Evolutionary conservation across 495 filamentous ascomycete genomes (phyloP), one percentile per base, ranked within the genome.

Genomic region (Aspergillus incahuasiensis): DNA sequence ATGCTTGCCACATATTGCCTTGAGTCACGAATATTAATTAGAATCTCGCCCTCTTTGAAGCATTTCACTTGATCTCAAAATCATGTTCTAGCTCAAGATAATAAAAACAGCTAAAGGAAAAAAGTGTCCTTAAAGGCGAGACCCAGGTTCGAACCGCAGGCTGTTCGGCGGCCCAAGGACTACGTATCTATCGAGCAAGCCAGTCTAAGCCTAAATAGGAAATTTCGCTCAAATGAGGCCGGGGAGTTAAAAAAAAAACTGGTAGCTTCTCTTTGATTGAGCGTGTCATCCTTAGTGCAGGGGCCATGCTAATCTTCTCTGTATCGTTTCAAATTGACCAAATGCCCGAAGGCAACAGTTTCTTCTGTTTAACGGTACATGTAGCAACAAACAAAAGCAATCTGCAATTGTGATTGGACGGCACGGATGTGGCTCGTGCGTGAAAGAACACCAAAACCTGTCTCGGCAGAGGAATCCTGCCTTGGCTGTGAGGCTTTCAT

Each of bases 271-370:
- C 89, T 92, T 91, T 92, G 88, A 89, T 91, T 88, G 82, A 91
- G 90, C 89, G 90, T 95, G 89, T 95, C 91, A 95, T 95, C 91
- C 91, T 96, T 96, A 95, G 91, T 95, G 91, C 92, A 97, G 92
- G 92, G 92, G 92, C 92, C 90, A 96, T 96, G 92, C 91, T 96
- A 95, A 91, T 92, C 86, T 91, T 92, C 87, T 92, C 85, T 89
- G 82, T 85, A 84, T 86, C 80, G 81, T 82, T 85, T 80, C 80
- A 79, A 86, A 85, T 87, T 87, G 84, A 87, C 84, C 85, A 87
- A 84, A 86, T 88, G 86, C 83, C 85, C 82, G 79, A 86, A 83
- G 82, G 82, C 82, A 60, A 56, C 24, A 43, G 54, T 3, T 4
- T 7, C 5, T 1, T 0, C 4, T 13, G 39, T n/a, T 62, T 61